Percentiles rank a stretch among this genome's conserved stretches.
Evolutionary conservation across 768 basidiomycete genomes (phyloP).

Genomic region (Phlebiopsis flavidoalba): DNA sequence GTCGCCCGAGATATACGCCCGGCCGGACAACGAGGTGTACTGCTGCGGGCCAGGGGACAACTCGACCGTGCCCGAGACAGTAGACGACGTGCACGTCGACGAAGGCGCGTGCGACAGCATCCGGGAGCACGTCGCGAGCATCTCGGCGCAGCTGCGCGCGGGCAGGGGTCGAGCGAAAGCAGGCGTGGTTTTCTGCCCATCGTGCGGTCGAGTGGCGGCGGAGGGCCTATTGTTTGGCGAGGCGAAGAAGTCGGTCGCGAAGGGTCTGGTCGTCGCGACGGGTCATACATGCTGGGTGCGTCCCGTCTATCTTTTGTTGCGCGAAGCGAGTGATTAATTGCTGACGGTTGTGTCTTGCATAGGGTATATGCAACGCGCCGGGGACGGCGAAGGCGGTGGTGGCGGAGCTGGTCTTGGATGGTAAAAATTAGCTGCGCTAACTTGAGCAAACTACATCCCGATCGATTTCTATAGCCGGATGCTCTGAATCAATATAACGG

Average conservation of each 20-base stretch:
- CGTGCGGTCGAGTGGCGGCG: conserved; percentile 50
- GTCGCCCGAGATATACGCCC: conserved; percentile 68
- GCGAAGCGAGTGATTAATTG: background rate
- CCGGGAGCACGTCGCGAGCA: conserved; percentile 50
- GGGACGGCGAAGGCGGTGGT: conserved; percentile 77
- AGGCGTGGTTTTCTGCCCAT: conserved; percentile 81
- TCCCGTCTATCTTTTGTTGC: conserved; percentile 4
- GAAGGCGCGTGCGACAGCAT: conserved; percentile 49
- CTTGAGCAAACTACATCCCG: conserved; percentile 41
- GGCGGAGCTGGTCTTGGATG: conserved; percentile 66
- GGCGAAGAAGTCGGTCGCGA: conserved; percentile 42
- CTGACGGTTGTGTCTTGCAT: background rate
- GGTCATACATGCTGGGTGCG: conserved; percentile 81
- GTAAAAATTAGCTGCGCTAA: conserved; percentile 54
- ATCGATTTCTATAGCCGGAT: conserved; percentile 9
- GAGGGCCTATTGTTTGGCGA: conserved; percentile 73
- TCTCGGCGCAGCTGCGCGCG: conserved; percentile 51
- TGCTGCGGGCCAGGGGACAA: conserved; percentile 80
- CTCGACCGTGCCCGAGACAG: conserved; percentile 57
- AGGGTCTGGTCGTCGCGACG: conserved; percentile 65
- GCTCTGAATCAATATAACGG: background rate
- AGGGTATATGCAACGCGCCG: conserved; percentile 82
- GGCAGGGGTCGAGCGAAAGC: conserved; percentile 47
- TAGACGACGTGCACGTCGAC: conserved; percentile 69
- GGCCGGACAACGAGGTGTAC: conserved; percentile 65